Base-by-base conservation (phyloP, 306 rosid genomes). In the Vicia faba region DNA sequence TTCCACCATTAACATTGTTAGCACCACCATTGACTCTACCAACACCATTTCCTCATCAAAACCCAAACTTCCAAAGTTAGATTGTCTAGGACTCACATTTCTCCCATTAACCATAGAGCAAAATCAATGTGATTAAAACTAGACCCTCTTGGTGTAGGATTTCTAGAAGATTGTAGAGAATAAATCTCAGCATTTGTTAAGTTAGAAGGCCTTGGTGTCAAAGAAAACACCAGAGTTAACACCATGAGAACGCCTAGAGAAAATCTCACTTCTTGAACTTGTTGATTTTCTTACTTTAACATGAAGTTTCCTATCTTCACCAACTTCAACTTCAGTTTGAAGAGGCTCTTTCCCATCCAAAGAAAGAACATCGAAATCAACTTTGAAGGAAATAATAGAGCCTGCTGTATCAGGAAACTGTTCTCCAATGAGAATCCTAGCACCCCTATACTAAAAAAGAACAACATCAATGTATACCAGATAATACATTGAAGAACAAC, bases 401-500 rank as follows among this genome's bases (percentile, higher is more conserved):
- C 82, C 95, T 0, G 90, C 95, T 7, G 95, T 84, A 40, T 87
- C 95, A 0, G 92, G 97, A 49, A 91, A 91, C 81, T 87, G 95
- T 45, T 91, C 97, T 1, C 54, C 92, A 6, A 91, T 91, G 29
- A 91, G 59, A 12, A 86, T 59, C 66, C 87, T 59, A 0, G 97
- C 97, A n/a, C 97, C 97, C n/a, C 92, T 68, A 18, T 84, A 91
- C 55, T 87, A 92, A 23, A 91, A 90, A 35, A 90, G 13, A 59
- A 91, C 38, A 91, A 66, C 95, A 91, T 87, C 29, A 91, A 48
- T 0, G 95, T 91, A 74, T 91, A 91, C 97, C 95, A 91, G 1
- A 91, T 82, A 23, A 91, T 91, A 39, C 97, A 91, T 53, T 90
- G 96, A n/a, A 90, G 96, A 7, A 90, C 96, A 7, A 90, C 96